Conservation (phyloP, 2,329 filamentous ascomycete genomes). For the Helicocarpus griseus region DNA sequence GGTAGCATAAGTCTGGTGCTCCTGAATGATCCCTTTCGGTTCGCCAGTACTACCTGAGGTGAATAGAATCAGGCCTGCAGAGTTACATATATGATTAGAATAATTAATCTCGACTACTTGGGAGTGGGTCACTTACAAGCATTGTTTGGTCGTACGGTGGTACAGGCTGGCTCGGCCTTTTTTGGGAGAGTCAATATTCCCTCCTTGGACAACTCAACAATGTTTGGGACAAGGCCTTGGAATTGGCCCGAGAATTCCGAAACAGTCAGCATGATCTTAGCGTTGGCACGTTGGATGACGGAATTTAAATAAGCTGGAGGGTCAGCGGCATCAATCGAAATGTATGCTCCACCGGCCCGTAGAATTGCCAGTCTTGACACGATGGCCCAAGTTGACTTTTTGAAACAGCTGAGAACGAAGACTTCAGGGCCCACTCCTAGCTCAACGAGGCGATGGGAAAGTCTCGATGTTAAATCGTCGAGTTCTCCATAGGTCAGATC, state of each 20-base stretch:
- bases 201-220: constrained; percentile 1
- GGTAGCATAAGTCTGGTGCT: constrained; percentile 4
- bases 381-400: constrained; percentile 9
- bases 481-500: constrained; percentile 4
- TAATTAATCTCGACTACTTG: neutral
- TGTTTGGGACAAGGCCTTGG: neutral
- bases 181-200: constrained; percentile 1
- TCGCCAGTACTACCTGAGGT: constrained; percentile 3
- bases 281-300: neutral
- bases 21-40: constrained; percentile 5
- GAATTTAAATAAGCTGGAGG: constrained; percentile 1
- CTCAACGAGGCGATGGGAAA: neutral
- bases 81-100: constrained; percentile 2
- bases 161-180: neutral
- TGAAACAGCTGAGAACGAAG: constrained; percentile 6
- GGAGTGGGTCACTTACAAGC: neutral
- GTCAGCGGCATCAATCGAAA: constrained; percentile 2
- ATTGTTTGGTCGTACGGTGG: constrained; percentile 1
- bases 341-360: constrained; percentile 2
- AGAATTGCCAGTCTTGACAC: neutral
- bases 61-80: constrained; percentile 2
- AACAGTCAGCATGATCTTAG: constrained; percentile 1
- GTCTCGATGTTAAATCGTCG: constrained; percentile 1
- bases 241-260: neutral
- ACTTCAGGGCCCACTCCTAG: constrained; percentile 2